A percentile compares a stretch with the other conserved stretches of the same genome.
Evolutionary conservation across 176 grass and related monocot species (phyloP).

Genomic region (Typha latifolia): DNA sequence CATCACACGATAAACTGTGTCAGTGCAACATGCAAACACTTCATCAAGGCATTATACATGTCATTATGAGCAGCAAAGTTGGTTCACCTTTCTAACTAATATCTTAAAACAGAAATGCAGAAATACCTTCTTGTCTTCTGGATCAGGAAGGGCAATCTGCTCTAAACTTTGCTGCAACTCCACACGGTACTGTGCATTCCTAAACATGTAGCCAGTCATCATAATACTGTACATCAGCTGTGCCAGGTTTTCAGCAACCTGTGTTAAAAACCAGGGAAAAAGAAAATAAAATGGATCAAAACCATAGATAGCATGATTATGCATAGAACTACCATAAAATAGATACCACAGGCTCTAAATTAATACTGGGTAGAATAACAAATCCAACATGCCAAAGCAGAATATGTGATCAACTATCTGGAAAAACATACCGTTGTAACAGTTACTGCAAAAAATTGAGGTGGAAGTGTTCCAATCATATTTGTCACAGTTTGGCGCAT

Average conservation of each 20-base stretch:
- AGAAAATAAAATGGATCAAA: slow-evolving; percentile 13
- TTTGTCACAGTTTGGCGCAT: slow-evolving; percentile 95
- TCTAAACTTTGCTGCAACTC: slow-evolving; percentile 84
- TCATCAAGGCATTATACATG: too few relatives aligned
- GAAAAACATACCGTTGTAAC: slow-evolving; percentile 59
- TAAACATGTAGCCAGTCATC: slow-evolving; percentile 99
- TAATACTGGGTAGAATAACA: background rate
- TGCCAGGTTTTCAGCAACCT: slow-evolving; percentile 93
- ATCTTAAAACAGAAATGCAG: background rate
- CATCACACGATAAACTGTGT: too few relatives aligned
- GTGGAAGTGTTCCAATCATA: slow-evolving; percentile 93
- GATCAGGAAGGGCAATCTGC: slow-evolving; percentile 81
- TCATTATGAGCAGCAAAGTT: too few relatives aligned
- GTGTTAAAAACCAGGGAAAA: slow-evolving; percentile 25
- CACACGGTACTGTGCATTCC: slow-evolving; percentile 76
- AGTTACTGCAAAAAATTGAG: slow-evolving; percentile 82
- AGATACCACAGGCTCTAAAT: background rate
- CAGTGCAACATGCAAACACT: too few relatives aligned
- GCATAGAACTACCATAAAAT: background rate
- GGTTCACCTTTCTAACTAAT: background rate
- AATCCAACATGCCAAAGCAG: background rate
- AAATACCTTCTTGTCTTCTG: slow-evolving; percentile 45
- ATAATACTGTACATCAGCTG: slow-evolving; percentile 91
- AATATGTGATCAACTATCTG: slow-evolving; percentile 8
- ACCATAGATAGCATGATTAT: background rate